These are phyloP conservation scores for Paecilomyces variotii DNA, from an alignment of 2,329 filamentous ascomycete genomes.

Conservation along the genomic window DNA sequence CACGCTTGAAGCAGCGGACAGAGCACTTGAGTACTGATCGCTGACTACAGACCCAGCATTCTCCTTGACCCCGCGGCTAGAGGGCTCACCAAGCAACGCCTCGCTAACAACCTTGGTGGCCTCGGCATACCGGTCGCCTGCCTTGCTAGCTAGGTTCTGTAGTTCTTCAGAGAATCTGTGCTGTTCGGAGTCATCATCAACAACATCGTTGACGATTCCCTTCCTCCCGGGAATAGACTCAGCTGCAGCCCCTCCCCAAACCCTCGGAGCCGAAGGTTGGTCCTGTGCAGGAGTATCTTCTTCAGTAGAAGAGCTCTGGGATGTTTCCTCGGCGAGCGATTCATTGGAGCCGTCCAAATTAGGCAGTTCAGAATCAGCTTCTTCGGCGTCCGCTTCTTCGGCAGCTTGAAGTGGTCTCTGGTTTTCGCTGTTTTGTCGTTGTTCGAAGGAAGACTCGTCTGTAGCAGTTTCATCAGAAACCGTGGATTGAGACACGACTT, in stretches of 20 bases:
- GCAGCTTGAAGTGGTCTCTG: constrained; percentile 3
- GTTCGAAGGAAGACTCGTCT: neutral
- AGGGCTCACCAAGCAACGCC: too few species aligned
- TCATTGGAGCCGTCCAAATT: neutral
- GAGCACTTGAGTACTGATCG: too few species aligned
- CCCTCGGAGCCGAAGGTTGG: constrained; percentile 35
- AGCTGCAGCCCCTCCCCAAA: constrained; percentile 48
- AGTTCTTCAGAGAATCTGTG: constrained; percentile 44
- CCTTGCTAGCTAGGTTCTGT: constrained; percentile 44
- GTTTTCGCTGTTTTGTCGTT: neutral
- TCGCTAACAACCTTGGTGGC: constrained; percentile 36
- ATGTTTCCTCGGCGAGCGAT: neutral
- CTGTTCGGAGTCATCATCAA: constrained; percentile 37
- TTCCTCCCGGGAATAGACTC: constrained; percentile 40
- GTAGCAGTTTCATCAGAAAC: neutral
- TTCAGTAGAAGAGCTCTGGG: neutral
- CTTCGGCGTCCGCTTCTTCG: neutral
- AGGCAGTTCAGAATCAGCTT: neutral
- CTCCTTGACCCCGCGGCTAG: too few species aligned
- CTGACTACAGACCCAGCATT: too few species aligned
- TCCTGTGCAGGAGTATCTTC: constrained; percentile 12
- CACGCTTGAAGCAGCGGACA: too few species aligned
- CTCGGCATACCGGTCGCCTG: constrained; percentile 45
- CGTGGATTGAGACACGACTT: neutral
- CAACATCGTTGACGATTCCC: constrained; percentile 43